Conservation (phyloP, 257 asterid species). For the Craterostigma plantagineum region DNA sequence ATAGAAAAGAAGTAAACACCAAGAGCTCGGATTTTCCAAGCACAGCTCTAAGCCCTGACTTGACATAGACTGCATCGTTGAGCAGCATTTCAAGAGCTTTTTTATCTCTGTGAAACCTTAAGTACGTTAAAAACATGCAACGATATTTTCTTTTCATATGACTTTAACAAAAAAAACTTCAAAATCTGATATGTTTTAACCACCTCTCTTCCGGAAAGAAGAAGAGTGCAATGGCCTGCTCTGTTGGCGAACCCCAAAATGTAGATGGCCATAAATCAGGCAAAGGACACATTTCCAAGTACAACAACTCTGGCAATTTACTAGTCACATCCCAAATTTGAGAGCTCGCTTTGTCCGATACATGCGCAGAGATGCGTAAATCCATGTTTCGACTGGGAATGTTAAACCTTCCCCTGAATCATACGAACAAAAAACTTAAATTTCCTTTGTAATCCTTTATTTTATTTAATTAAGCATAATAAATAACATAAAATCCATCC, state of each 20-base stretch:
- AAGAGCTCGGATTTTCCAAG: slow-evolving; percentile 28
- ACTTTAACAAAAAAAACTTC: not conserved
- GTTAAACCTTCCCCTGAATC: slow-evolving; percentile 25
- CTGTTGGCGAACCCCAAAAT: slow-evolving; percentile 20
- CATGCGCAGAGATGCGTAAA: slow-evolving; percentile 21
- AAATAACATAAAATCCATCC: not conserved
- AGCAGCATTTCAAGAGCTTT: slow-evolving; percentile 24
- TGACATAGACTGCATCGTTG: slow-evolving; percentile 15
- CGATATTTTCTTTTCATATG: slow-evolving; percentile 1
- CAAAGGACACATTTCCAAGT: slow-evolving; percentile 22
- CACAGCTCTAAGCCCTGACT: slow-evolving; percentile 24
- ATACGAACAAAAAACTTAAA: slow-evolving; percentile 8
- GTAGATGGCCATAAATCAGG: slow-evolving; percentile 21
- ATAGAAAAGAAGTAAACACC: slow-evolving; percentile 31
- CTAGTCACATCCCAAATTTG: slow-evolving; percentile 18
- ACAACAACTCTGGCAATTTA: slow-evolving; percentile 15
- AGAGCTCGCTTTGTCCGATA: slow-evolving; percentile 15
- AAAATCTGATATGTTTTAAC: slow-evolving; percentile 1
- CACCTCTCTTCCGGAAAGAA: slow-evolving; percentile 27
- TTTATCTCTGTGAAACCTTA: slow-evolving; percentile 21
- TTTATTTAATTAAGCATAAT: not conserved
- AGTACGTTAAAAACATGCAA: not conserved
- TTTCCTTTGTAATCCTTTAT: slow-evolving; percentile 5
- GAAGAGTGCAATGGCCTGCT: slow-evolving; percentile 18
- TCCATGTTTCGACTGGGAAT: slow-evolving; percentile 18